Evolutionary conservation across 78 protist genomes (phyloP), one percentile per base, ranked within the genome.

Genomic region (Capsaspora owczarzaki): DNA sequence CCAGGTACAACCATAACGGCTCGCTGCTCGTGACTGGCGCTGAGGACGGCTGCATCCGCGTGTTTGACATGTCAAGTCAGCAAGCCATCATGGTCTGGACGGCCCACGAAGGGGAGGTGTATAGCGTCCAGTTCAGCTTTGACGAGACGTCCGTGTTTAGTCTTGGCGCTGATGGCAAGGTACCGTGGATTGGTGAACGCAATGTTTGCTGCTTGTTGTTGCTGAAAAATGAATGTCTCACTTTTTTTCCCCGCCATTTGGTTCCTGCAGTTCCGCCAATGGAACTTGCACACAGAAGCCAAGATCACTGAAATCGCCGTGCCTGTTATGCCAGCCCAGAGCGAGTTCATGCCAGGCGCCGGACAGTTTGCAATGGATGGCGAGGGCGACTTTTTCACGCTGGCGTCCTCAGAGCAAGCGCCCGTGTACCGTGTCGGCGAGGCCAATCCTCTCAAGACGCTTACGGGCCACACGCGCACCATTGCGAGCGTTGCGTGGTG

Each of bases 1-100:
- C 79, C 38, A 14, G 37, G 25, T 81, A 31, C 53, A 81, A 81
- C 61, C 84, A 81, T 20, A 81, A 81, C 77, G 84, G 84, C 35
- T 31, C 76, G 12, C 10, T 81, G 72, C 46, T 81, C 40, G 77
- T 61, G 38, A 20, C 44, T 10, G 84, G 82, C 16, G 60, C 49
- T 19, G 80, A 83, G 16, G 84, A 61, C 51, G 84, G 84, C 14
- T 6, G 16, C 43, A 61, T 81, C 46, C 61, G 77, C 46, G 31
- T 81, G 16, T 81, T 81, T n/a, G 33, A 8, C 78, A 74, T n/a
- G 60, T 10, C 53, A n/a, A 25, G 16, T 46, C 60, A 8, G 43
- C 78, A 49, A 16, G 16, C n/a, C 53, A 74, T 74, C 25, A 74
- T 74, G 78, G 46, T 8, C 78, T 74, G 78, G 78, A n/a, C 16